phyloP scores from a whole-genome alignment of 1,284 basidiomycete genomes.

The Malassezia pachydermatis region DNA sequence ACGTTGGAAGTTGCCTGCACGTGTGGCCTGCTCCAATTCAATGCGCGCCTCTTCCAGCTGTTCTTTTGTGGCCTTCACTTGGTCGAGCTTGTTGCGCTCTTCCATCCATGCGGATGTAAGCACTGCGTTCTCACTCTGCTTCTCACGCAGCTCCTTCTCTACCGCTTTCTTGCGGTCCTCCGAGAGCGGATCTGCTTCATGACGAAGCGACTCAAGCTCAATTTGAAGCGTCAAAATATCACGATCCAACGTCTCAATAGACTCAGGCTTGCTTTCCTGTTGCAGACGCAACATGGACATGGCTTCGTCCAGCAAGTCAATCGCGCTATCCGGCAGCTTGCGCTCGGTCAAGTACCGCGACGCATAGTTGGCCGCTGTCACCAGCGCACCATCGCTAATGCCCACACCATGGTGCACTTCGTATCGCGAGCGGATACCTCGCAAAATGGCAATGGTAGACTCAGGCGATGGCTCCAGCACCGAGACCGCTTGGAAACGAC shows the following conservation, averaged over 20 bases:
- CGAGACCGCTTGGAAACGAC: constrained; percentile 76
- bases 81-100: constrained; percentile 66
- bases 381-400: constrained; percentile 77
- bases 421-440: constrained; percentile 70
- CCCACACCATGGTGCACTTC: constrained; percentile 55
- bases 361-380: constrained; percentile 77
- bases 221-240: constrained; percentile 72
- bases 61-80: constrained; percentile 67
- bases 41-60: constrained; percentile 72
- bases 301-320: constrained; percentile 39
- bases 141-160: constrained; percentile 49
- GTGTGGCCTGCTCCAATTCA: constrained; percentile 74
- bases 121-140: constrained; percentile 37
- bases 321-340: constrained; percentile 34
- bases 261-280: constrained; percentile 80
- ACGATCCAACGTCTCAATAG: constrained; percentile 69
- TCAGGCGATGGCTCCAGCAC: constrained; percentile 79
- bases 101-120: constrained; percentile 63
- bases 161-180: constrained; percentile 62
- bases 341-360: constrained; percentile 66
- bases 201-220: constrained; percentile 77
- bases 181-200: constrained; percentile 73
- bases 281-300: constrained; percentile 69
- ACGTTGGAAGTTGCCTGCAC: constrained; percentile 66
- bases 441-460: constrained; percentile 81